Conservation (phyloP, 805 yeast genomes). For the Barnettozyma wickerhamii region DNA sequence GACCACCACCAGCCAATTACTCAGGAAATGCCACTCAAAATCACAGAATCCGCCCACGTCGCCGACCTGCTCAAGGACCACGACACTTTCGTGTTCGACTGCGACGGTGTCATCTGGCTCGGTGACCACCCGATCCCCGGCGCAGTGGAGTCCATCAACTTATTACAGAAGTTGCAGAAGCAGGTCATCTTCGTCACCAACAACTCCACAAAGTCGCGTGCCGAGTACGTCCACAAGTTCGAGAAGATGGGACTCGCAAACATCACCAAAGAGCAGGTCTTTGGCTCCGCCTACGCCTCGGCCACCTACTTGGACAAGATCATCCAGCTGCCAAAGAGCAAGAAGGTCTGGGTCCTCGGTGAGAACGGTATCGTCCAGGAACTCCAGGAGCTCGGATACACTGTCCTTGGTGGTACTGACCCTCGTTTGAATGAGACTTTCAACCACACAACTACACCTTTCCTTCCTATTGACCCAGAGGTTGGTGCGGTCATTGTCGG, state of each 20-base stretch:
- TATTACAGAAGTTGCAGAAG: slow-evolving; percentile 53
- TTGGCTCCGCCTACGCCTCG: slow-evolving; percentile 89
- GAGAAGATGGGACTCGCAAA: slow-evolving; percentile 41
- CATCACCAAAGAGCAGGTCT: slow-evolving; percentile 61
- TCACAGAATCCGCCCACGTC: slow-evolving; percentile 44
- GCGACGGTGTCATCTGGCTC: slow-evolving; percentile 96
- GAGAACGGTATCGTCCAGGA: slow-evolving; percentile 84
- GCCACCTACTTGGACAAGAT: slow-evolving; percentile 82
- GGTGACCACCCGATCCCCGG: slow-evolving; percentile 79
- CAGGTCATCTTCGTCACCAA: slow-evolving; percentile 87
- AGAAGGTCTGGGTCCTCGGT: slow-evolving; percentile 87
- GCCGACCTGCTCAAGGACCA: slow-evolving; percentile 53
- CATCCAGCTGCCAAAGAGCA: slow-evolving; percentile 63
- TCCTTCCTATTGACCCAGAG: slow-evolving; percentile 55
- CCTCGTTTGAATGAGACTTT: slow-evolving; percentile 50
- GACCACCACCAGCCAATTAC: background rate
- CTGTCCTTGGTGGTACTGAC: slow-evolving; percentile 80
- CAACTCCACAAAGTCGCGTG: slow-evolving; percentile 88
- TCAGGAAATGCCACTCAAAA: slow-evolving; percentile 36
- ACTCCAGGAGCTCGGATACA: slow-evolving; percentile 67
- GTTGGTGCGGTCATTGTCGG: slow-evolving; percentile 94
- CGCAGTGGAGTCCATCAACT: slow-evolving; percentile 67
- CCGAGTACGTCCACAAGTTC: slow-evolving; percentile 73
- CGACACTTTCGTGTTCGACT: slow-evolving; percentile 89
- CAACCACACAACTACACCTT: slow-evolving; percentile 50